Evolutionary conservation across 2,329 filamentous ascomycete species (phyloP).

Genomic region (Tolypocladium ophioglossoides): DNA sequence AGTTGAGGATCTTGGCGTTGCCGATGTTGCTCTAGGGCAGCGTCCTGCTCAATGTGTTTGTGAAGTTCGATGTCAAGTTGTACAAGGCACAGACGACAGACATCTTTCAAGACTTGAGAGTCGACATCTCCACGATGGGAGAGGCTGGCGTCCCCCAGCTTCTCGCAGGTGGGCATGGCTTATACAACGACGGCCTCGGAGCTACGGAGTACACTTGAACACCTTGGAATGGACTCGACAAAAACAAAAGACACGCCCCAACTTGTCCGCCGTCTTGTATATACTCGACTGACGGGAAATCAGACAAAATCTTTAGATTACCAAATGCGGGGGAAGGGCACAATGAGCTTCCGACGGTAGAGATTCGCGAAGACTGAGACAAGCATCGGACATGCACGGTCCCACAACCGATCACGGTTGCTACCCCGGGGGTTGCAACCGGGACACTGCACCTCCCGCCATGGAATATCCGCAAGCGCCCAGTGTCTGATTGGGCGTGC

Average conservation of each 20-base stretch:
- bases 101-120: neutral
- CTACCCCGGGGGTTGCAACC: neutral
- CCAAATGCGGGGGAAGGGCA: neutral
- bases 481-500: too few species aligned
- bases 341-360: neutral
- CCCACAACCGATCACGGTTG: neutral
- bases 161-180: neutral
- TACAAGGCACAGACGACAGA: neutral
- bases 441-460: too few species aligned
- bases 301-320: neutral
- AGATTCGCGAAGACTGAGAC: neutral
- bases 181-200: neutral
- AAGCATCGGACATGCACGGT: neutral
- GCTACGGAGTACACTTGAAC: neutral
- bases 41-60: neutral
- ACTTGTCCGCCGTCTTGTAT: neutral
- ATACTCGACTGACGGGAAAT: neutral
- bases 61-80: neutral
- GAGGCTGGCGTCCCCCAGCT: neutral
- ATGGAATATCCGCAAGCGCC: too few species aligned
- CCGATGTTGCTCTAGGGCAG: conserved; percentile 38
- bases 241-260: neutral
- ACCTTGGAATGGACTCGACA: neutral
- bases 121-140: neutral
- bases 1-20: conserved; percentile 57